These are phyloP conservation scores for Cladosporium sp. DNA, from an alignment of 2,329 filamentous ascomycete species.

Conservation along the genomic window DNA sequence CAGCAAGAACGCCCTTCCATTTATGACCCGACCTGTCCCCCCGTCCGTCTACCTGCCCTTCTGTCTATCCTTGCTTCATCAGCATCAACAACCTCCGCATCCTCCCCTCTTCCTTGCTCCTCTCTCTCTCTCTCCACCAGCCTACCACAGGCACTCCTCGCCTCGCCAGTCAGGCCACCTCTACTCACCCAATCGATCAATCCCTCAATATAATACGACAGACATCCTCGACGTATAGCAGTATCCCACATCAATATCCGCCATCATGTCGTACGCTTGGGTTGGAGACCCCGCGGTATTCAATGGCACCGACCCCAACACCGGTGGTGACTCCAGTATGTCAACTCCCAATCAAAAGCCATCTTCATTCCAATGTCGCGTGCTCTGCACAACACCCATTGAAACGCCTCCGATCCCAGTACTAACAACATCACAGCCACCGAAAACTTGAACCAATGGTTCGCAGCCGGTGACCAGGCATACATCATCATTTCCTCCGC, in stretches of 20 bases:
- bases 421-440: constrained; percentile 49
- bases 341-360: background rate
- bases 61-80: constrained; percentile 1
- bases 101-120: background rate
- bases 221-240: background rate
- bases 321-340: constrained; percentile 77
- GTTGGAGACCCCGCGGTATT: constrained; percentile 42
- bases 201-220: background rate
- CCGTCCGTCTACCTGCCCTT: background rate
- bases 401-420: background rate
- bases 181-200: background rate
- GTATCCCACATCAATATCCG: background rate
- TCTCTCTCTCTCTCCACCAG: background rate
- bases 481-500: constrained; percentile 87
- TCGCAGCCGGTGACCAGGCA: constrained; percentile 82
- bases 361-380: background rate
- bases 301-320: constrained; percentile 54
- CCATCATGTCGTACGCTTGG: constrained; percentile 47
- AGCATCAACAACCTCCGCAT: background rate
- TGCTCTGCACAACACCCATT: background rate
- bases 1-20: constrained; percentile 8
- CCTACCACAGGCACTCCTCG: background rate
- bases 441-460: constrained; percentile 96
- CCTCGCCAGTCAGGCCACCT: background rate
- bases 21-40: constrained; percentile 8